Conservation (phyloP, 73 alveolate genomes). For the Tetrahymena borealis region DNA sequence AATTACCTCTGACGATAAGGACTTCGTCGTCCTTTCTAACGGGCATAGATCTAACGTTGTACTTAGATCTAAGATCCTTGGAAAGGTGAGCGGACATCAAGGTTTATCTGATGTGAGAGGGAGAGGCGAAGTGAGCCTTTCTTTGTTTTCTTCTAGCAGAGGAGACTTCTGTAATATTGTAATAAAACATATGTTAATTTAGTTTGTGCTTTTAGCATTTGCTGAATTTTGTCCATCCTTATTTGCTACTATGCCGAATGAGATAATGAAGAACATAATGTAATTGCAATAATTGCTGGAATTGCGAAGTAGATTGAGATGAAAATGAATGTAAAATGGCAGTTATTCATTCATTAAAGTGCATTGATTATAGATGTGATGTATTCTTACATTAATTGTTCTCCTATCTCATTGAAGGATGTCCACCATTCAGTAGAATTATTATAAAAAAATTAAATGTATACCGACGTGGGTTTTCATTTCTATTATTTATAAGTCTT, state of each 20-base stretch:
- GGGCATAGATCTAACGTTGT: slow-evolving; percentile 87
- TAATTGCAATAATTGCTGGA: no score
- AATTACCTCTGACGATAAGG: slow-evolving; percentile 55
- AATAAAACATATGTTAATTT: background rate
- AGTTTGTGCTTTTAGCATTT: background rate
- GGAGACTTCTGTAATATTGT: slow-evolving; percentile 46
- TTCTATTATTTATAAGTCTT: background rate
- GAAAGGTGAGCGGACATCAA: slow-evolving; percentile 83
- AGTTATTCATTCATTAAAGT: no score
- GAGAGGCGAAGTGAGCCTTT: slow-evolving; percentile 88
- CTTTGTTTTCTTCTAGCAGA: slow-evolving; percentile 85
- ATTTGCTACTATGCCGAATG: background rate
- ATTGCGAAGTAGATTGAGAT: no score
- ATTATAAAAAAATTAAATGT: background rate
- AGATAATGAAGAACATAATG: background rate
- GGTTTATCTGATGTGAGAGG: slow-evolving; percentile 79
- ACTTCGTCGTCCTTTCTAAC: slow-evolving; percentile 90
- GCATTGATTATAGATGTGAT: no score
- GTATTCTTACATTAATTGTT: background rate
- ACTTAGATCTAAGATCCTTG: slow-evolving; percentile 78
- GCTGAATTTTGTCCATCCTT: slow-evolving; percentile 1
- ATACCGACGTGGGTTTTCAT: slow-evolving; percentile 4
- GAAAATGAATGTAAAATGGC: no score
- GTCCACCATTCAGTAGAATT: background rate
- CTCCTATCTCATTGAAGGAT: background rate